Base-by-base conservation (phyloP, 2,329 filamentous ascomycete species). In the Neofusicoccum umdonicola region DNA sequence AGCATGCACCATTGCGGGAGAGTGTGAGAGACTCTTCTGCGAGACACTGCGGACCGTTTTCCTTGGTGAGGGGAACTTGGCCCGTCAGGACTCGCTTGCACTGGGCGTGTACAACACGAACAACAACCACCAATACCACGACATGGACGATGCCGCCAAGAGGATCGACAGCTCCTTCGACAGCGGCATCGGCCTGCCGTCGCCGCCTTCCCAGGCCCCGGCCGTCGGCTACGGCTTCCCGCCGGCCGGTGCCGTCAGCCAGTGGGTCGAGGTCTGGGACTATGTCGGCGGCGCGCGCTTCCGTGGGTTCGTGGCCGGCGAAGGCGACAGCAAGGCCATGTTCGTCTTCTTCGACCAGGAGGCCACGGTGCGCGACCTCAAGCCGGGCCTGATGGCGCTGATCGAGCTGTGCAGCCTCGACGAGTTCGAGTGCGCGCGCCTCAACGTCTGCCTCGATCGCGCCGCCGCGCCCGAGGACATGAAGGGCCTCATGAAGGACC, bases 21-120 rank as follows among this genome's bases (percentile, higher is more conserved):
- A 97, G 92, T 96, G 93, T 97, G 93, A 97, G 93, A 97, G 93
- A 86, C 94, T 97, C 90, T 96, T 97, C 88, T 97, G 93, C 84
- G 92, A 94, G 90, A 90, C 89, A 86, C 91, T 97, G 88, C 90
- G 87, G 83, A 84, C 89, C 84, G 90, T 91, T 84, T 97, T 97
- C 88, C 91, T 90, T 86, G 93, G 92, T 96, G 93, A 96, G 92
- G 88, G 90, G 90, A 88, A 88, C 82, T 80, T 83, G 85, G 86
- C 81, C 79, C 82, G 83, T 84, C 85, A 88, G 87, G 90, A 87
- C 90, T 94, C 91, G 87, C 87, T 90, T 87, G 89, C 90, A 86
- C 88, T 90, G 88, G 89, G 87, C 94, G 87, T 88, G 88, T 67
- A 68, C 69, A 69, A 70, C 67, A 70, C 70, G 66, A 73, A 72